Base-by-base conservation (phyloP, 306 rosid species). In the Arachis hypogaea region DNA sequence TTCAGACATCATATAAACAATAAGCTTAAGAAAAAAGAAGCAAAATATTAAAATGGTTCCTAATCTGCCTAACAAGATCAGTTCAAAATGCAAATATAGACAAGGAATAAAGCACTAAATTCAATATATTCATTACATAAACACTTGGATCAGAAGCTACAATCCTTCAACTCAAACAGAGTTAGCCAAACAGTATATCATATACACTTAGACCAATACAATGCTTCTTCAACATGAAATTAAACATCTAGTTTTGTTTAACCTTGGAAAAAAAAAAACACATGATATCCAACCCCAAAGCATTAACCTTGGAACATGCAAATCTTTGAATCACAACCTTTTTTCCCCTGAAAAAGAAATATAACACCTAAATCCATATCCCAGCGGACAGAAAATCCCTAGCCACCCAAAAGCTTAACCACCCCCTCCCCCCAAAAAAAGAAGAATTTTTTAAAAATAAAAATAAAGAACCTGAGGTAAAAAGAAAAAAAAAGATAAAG, bases 81-180 rank as follows among this genome's bases (percentile, higher is more conserved):
- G 11, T 71, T 71, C 62, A 66, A 29, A 44, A 66, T 58, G 30
- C n/a, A 61, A 66, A 61, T 45, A 45, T 42, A 47, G 63, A 57
- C 62, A 47, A 42, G 22, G 38, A n/a, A 61, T 12, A 42, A 29
- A 2, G 40, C 42, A 4, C 43, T 45, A 22, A 45, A 46, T 60
- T 66, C 16, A 52, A 54, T 33, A 61, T n/a, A 52, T 62, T 43
- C 69, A 43, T 4, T 38, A 40, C 28, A 1, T 11, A 16, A 57
- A 71, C 44, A 22, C 72, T 9, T 59, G 45, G 36, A 65, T 64
- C 68, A 66, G 29, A 72, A 22, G 62, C 59, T 38, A 56, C 68
- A 47, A 12, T 47, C 60, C 59, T 38, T 64, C 68, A 47, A 12
- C 58, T 11, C 54, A 9, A 68, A 33, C 28, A 22, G 1, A 22